Evolutionary conservation across 2,329 filamentous ascomycete species (phyloP).

Genomic region (Dactylella cylindrospora): DNA sequence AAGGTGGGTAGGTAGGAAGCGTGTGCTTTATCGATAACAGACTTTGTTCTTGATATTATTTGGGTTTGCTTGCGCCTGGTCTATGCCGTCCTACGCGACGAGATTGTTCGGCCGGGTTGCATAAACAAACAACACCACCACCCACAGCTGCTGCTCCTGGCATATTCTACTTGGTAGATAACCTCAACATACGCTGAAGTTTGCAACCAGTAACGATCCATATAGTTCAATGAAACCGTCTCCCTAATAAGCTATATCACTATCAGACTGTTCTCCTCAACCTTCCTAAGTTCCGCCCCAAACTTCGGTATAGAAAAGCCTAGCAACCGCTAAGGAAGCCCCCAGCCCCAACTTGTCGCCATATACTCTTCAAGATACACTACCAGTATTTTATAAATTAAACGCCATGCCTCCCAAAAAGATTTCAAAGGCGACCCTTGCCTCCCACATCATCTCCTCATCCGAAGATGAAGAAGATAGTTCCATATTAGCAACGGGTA

Average conservation of each 20-base stretch:
- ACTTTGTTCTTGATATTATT: no score
- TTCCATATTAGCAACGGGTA: neutral
- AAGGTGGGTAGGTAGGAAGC: no score
- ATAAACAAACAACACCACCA: no score
- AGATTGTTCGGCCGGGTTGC: no score
- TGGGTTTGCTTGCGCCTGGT: no score
- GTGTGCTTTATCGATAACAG: no score
- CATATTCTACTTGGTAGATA: no score
- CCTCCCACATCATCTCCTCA: constrained; percentile 6
- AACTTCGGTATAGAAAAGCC: neutral
- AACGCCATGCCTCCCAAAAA: constrained; percentile 39
- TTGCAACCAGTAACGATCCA: neutral
- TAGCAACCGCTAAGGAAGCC: neutral
- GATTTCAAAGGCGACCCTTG: constrained; percentile 3
- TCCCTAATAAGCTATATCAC: no score
- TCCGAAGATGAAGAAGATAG: constrained; percentile 11
- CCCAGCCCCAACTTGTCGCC: neutral
- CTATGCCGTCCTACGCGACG: no score
- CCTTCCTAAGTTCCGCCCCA: neutral
- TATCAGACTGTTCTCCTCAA: neutral
- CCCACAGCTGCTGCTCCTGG: no score
- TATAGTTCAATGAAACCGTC: no score
- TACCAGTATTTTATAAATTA: neutral
- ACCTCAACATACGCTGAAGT: no score
- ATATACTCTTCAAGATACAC: neutral